These are phyloP conservation scores for Fomitopsis pulvina DNA, from an alignment of 768 basidiomycete species.

Conservation along the genomic window DNA sequence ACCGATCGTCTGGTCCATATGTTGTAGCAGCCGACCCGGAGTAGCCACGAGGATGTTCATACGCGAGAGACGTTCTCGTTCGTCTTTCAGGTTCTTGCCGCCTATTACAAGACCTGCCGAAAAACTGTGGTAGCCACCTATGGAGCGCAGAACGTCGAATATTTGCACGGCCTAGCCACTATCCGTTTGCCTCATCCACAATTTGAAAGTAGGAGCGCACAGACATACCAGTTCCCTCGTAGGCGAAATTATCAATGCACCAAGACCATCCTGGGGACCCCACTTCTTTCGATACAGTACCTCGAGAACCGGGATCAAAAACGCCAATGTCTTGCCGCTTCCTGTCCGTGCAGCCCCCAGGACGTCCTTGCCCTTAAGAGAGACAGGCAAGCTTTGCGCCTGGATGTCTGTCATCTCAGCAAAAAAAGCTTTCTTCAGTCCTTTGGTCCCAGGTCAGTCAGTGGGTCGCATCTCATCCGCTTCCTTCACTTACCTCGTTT, in stretches of 20 bases:
- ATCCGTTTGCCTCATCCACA: background rate
- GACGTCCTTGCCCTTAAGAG: constrained; percentile 58
- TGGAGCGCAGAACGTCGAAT: constrained; percentile 90
- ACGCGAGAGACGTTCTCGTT: constrained; percentile 75
- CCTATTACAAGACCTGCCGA: constrained; percentile 95
- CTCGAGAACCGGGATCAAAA: constrained; percentile 63
- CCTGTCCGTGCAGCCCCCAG: constrained; percentile 67
- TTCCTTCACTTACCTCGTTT: constrained; percentile 48
- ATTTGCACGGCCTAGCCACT: constrained; percentile 84
- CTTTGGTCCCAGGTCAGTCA: no score
- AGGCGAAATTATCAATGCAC: constrained; percentile 89
- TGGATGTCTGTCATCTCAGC: constrained; percentile 83
- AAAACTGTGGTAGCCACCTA: constrained; percentile 87
- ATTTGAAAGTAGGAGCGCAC: background rate
- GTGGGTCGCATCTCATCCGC: no score
- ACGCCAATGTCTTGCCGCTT: constrained; percentile 71
- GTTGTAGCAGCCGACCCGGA: constrained; percentile 89
- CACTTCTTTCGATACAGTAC: constrained; percentile 57
- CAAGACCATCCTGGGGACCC: constrained; percentile 70
- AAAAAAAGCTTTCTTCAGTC: constrained; percentile 83
- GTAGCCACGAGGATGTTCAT: constrained; percentile 99
- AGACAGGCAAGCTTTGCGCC: constrained; percentile 48
- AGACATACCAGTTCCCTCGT: constrained; percentile 80
- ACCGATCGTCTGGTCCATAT: constrained; percentile 97
- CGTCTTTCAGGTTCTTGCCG: constrained; percentile 92